Percentiles rank a stretch among this genome's conserved stretches.
These are phyloP conservation scores for Erodium trifolium DNA, from an alignment of 441 rosid genomes.

Conservation along the genomic window DNA sequence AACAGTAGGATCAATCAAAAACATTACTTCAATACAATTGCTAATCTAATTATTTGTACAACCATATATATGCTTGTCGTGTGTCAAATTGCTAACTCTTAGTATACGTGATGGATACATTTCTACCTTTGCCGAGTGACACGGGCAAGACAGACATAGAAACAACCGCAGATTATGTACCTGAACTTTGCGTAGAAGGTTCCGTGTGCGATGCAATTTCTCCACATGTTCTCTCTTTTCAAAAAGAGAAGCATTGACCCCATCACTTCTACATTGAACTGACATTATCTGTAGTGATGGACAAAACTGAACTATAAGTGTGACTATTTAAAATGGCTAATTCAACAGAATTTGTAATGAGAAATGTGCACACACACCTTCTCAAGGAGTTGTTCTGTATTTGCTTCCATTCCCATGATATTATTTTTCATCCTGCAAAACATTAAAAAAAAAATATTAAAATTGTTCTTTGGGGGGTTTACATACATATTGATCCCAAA, in stretches of 20 bases:
- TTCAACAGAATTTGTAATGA: background rate
- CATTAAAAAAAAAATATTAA: slow-evolving; percentile 19
- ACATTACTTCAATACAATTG: background rate
- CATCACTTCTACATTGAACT: slow-evolving; percentile 95
- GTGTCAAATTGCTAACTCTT: background rate
- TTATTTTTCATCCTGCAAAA: slow-evolving; percentile 85
- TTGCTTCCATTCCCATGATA: slow-evolving; percentile 92
- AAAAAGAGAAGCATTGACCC: slow-evolving; percentile 84
- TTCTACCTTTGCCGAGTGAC: background rate
- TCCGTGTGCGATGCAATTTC: slow-evolving; percentile 88
- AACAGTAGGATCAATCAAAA: background rate
- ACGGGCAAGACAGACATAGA: background rate
- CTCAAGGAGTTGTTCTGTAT: slow-evolving; percentile 90
- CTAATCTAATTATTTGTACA: background rate
- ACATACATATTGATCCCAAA: background rate
- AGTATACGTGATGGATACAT: background rate
- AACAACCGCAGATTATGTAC: slow-evolving; percentile 26
- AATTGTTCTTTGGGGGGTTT: background rate
- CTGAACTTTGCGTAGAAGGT: slow-evolving; percentile 98
- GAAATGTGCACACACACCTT: slow-evolving; percentile 39
- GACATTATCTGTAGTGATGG: slow-evolving; percentile 61
- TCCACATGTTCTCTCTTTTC: slow-evolving; percentile 95
- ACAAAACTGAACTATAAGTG: slow-evolving; percentile 8
- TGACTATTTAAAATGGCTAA: slow-evolving; percentile 7
- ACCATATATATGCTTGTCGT: background rate